Conservation (phyloP, 805 yeast genomes). For the Starmerella gropengiesseri region DNA sequence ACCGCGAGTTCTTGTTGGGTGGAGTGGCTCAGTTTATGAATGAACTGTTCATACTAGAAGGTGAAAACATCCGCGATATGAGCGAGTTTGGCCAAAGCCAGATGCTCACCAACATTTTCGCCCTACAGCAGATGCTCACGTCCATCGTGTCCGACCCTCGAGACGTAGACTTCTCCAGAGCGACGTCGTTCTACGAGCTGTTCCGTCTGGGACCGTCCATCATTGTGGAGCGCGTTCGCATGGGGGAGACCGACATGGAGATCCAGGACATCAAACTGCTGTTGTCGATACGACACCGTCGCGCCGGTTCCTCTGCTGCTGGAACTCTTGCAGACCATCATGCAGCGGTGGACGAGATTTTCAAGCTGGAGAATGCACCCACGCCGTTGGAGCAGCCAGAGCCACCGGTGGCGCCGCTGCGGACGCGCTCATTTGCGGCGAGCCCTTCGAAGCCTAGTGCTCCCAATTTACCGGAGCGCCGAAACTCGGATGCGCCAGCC, state of each 20-base stretch:
- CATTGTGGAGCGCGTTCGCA: conserved; percentile 21
- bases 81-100: conserved; percentile 51
- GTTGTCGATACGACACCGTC: conserved; percentile 21
- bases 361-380: not conserved
- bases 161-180: conserved; percentile 42
- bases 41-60: conserved; percentile 41
- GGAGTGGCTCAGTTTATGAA: conserved; percentile 48
- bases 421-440: not conserved
- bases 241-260: conserved; percentile 19
- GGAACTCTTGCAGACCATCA: conserved; percentile 17
- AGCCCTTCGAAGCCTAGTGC: too few relatives aligned
- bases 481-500: too few relatives aligned
- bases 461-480: too few relatives aligned
- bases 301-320: conserved; percentile 16
- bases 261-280: conserved; percentile 18
- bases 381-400: not conserved
- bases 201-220: conserved; percentile 22
- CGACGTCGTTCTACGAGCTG: conserved; percentile 45
- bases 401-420: conserved; percentile 3
- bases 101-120: conserved; percentile 49
- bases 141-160: conserved; percentile 44
- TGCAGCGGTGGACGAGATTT: conserved; percentile 13
- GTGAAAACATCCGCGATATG: conserved; percentile 40
- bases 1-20: conserved; percentile 31
- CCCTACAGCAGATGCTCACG: conserved; percentile 59